Percentiles rank a stretch among this genome's conserved stretches.
Evolutionary conservation across 2,329 filamentous ascomycete species (phyloP).

Genomic region (Venturia asperata): DNA sequence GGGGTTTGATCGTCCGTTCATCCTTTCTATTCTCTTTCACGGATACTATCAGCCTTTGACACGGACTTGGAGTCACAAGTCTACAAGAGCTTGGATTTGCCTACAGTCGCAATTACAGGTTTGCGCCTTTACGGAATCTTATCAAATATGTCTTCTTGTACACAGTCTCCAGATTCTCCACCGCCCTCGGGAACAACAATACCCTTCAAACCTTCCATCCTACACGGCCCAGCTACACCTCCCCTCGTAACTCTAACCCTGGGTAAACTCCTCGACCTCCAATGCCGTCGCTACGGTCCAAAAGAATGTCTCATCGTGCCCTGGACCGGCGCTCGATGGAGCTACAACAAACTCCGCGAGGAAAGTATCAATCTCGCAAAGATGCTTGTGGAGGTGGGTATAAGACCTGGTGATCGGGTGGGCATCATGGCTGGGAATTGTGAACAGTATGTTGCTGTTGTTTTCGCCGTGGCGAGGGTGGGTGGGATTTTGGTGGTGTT

Average conservation of each 20-base stretch:
- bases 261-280: constrained; percentile 64
- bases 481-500: constrained; percentile 58
- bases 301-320: constrained; percentile 66
- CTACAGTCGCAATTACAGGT: no score
- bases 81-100: no score
- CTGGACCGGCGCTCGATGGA: constrained; percentile 69
- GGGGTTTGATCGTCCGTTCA: background rate
- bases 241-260: constrained; percentile 65
- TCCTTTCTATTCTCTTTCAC: background rate
- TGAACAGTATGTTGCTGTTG: constrained; percentile 55
- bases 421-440: constrained; percentile 65
- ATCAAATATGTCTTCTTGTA: background rate
- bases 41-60: no score
- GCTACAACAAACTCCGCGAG: constrained; percentile 42
- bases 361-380: constrained; percentile 35
- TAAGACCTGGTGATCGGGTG: constrained; percentile 61
- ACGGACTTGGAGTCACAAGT: no score
- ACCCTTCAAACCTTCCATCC: constrained; percentile 42
- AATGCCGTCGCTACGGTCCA: constrained; percentile 57
- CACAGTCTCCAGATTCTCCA: background rate
- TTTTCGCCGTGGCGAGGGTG: constrained; percentile 58
- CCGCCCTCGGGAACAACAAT: background rate
- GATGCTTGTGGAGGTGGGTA: constrained; percentile 55
- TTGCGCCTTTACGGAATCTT: background rate
- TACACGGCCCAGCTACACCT: constrained; percentile 62